Conservation (phyloP, 1,284 basidiomycete genomes). For the Melampsora abietis-canadensis region DNA sequence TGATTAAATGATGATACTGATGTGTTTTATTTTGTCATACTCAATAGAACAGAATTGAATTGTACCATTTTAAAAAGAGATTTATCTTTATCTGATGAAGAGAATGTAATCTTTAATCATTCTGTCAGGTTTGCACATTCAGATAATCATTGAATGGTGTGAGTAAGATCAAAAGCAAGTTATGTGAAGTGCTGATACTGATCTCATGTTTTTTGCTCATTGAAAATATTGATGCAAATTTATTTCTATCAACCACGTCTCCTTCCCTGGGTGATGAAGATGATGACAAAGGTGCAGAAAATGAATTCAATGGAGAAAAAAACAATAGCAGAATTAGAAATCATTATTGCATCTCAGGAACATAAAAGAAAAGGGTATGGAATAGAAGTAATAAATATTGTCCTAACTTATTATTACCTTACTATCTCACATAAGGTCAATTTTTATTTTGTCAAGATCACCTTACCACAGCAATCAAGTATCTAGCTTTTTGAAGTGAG, state of each 20-base stretch:
- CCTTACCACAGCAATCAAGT: slow-evolving; percentile 45
- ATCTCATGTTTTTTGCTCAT: too few species aligned
- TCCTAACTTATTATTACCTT: slow-evolving; percentile 11
- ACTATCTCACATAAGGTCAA: slow-evolving; percentile 50
- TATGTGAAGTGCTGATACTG: too few species aligned
- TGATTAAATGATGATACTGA: too few species aligned
- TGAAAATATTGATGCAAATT: slow-evolving; percentile 74
- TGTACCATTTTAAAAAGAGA: slow-evolving; percentile 70
- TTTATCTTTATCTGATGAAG: slow-evolving; percentile 51
- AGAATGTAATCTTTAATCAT: not conserved
- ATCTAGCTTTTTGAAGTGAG: slow-evolving; percentile 55
- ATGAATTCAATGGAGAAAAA: too few species aligned
- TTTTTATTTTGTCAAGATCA: slow-evolving; percentile 48
- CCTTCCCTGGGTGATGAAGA: slow-evolving; percentile 47
- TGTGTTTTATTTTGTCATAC: too few species aligned
- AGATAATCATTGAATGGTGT: slow-evolving; percentile 49
- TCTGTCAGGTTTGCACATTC: slow-evolving; percentile 36
- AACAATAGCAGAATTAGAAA: slow-evolving; percentile 63
- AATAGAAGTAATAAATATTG: slow-evolving; percentile 19
- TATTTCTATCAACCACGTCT: slow-evolving; percentile 66
- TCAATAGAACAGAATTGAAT: slow-evolving; percentile 69
- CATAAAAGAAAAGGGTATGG: slow-evolving; percentile 45
- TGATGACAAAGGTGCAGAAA: too few species aligned
- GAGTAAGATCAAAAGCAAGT: not conserved
- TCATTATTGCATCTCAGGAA: slow-evolving; percentile 74